A percentile compares a stretch with the other conserved stretches of the same genome.
These are phyloP conservation scores for Bryoerythrophyllum caledonicum DNA, from an alignment of 225 moss, liverwort and hornwort genomes.

Conservation along the genomic window DNA sequence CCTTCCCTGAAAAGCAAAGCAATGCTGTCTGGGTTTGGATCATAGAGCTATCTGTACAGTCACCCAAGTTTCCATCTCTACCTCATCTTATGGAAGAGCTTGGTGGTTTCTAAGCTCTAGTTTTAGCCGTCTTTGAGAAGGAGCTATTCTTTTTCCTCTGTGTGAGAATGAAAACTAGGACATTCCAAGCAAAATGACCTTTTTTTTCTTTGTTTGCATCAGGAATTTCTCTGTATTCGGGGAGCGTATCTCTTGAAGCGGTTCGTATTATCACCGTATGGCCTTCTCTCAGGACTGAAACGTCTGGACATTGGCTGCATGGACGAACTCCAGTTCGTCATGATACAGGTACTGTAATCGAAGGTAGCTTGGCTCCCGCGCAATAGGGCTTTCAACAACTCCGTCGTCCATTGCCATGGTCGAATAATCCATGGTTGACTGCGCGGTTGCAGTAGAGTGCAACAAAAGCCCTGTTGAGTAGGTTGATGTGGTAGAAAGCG, in stretches of 20 bases:
- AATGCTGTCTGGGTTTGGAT: neutral
- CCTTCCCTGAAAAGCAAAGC: neutral
- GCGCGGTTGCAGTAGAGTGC: no score
- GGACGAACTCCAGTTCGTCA: slow-evolving; percentile 60
- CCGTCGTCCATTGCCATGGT: no score
- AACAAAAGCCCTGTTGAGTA: no score
- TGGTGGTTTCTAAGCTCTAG: no score
- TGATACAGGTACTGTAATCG: slow-evolving; percentile 70
- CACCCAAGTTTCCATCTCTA: no score
- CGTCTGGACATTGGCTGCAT: slow-evolving; percentile 87
- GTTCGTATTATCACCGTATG: slow-evolving; percentile 71
- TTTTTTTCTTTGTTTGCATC: slow-evolving; percentile 7
- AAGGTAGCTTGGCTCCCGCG: no score
- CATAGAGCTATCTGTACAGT: no score
- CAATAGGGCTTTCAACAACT: no score
- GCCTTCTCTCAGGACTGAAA: slow-evolving; percentile 47
- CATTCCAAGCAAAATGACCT: neutral
- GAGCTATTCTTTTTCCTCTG: no score
- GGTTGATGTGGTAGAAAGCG: neutral
- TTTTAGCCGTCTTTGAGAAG: no score
- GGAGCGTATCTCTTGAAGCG: slow-evolving; percentile 69
- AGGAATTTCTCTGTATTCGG: slow-evolving; percentile 66
- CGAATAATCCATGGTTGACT: no score
- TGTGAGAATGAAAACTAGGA: neutral
- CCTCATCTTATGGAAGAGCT: no score